These are phyloP conservation scores for Termitomyces sp. DNA, from an alignment of 1,284 basidiomycete genomes.

Conservation along the genomic window DNA sequence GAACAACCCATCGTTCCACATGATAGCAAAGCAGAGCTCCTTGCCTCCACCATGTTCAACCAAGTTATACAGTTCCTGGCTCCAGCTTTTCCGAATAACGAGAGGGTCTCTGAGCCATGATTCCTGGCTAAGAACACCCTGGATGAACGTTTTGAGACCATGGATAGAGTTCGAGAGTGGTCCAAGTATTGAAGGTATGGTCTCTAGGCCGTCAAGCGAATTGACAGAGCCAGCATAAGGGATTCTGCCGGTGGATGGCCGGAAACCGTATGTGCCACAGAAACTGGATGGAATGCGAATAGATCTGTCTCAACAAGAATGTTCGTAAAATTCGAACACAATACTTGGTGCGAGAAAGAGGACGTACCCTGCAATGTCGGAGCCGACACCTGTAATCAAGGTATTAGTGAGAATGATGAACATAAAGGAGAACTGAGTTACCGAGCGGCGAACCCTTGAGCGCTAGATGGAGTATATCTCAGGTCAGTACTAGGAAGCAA, in stretches of 20 bases:
- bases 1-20: conserved; percentile 54
- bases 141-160: conserved; percentile 60
- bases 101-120: conserved; percentile 72
- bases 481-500: background rate
- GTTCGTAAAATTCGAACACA: background rate
- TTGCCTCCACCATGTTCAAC: conserved; percentile 53
- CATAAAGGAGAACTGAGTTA: conserved; percentile 8
- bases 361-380: conserved; percentile 33
- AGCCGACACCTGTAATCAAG: conserved; percentile 28
- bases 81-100: conserved; percentile 60
- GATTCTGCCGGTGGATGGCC: conserved; percentile 66
- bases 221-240: conserved; percentile 65
- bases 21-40: conserved; percentile 54
- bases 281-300: conserved; percentile 67
- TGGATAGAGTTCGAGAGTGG: conserved; percentile 57
- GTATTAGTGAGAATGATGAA: background rate
- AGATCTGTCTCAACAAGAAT: conserved; percentile 34
- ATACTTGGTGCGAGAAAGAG: no score
- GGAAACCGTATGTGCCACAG: conserved; percentile 64
- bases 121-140: conserved; percentile 48
- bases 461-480: conserved; percentile 16
- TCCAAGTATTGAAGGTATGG: conserved; percentile 67
- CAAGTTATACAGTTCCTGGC: conserved; percentile 52
- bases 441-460: conserved; percentile 30
- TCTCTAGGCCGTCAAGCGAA: conserved; percentile 66